These are phyloP conservation scores for Coffea canephora DNA, from an alignment of 257 asterid species.

Conservation along the genomic window DNA sequence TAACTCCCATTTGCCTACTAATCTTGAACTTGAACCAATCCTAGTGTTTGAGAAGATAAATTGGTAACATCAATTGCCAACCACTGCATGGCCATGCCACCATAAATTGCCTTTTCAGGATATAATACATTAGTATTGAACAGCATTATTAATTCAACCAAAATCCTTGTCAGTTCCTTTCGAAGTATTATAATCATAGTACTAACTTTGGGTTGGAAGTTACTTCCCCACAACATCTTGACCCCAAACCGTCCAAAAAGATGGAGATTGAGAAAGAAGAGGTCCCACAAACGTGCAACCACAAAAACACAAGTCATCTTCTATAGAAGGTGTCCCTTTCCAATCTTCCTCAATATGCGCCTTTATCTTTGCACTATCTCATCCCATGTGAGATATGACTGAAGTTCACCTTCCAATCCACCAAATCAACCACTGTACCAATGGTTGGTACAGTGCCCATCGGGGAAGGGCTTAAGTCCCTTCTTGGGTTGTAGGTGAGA, in stretches of 20 bases:
- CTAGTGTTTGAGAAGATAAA: not conserved
- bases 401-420: not conserved
- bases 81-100: not conserved
- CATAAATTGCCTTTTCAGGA: not conserved
- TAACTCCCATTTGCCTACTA: not conserved
- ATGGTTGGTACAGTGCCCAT: no score
- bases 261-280: not conserved
- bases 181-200: not conserved
- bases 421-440: not conserved
- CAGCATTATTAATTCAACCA: not conserved
- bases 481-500: no score
- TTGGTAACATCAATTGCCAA: not conserved
- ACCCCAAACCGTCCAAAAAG: not conserved
- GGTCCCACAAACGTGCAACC: slow-evolving; percentile 13
- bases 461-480: no score
- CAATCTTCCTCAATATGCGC: slow-evolving; percentile 3
- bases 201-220: not conserved
- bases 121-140: not conserved
- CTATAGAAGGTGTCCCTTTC: not conserved
- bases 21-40: not conserved
- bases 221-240: not conserved
- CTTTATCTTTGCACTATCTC: slow-evolving; percentile 1
- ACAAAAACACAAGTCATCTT: not conserved
- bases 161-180: not conserved
- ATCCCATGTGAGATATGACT: not conserved